Percentiles rank a stretch among this genome's conserved stretches.
Conservation (phyloP, 2,329 filamentous ascomycete species). For the Diaporthe citrichinensis region DNA sequence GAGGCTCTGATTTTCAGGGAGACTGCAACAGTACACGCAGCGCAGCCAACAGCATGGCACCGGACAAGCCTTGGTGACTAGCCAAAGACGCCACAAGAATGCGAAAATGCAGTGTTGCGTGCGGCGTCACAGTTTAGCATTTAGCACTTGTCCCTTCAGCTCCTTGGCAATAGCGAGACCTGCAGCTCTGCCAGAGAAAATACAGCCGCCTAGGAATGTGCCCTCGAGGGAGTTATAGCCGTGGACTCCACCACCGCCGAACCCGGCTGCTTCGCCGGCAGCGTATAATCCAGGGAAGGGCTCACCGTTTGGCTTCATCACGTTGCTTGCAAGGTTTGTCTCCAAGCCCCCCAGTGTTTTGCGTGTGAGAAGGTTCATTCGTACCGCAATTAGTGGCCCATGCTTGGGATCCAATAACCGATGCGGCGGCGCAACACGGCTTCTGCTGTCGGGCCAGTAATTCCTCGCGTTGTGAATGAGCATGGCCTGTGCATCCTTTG, state of each 20-base stretch:
- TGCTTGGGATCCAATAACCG: conserved; percentile 66
- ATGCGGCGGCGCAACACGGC: conserved; percentile 68
- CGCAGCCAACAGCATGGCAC: background rate
- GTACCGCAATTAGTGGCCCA: conserved; percentile 72
- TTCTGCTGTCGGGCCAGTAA: conserved; percentile 68
- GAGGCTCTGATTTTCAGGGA: background rate
- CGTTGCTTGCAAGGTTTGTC: conserved; percentile 70
- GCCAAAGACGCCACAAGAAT: background rate
- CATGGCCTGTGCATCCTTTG: conserved; percentile 75
- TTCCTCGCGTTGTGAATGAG: conserved; percentile 69
- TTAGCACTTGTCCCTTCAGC: conserved; percentile 43
- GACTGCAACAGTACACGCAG: background rate
- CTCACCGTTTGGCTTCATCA: conserved; percentile 64
- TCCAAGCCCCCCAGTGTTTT: conserved; percentile 74
- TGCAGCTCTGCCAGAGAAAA: conserved; percentile 72
- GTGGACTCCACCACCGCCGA: conserved; percentile 74
- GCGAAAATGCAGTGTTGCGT: background rate
- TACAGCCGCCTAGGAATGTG: conserved; percentile 74
- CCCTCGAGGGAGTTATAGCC: conserved; percentile 74
- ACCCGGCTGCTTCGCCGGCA: conserved; percentile 72
- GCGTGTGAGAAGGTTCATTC: conserved; percentile 72
- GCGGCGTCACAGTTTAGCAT: conserved; percentile 33
- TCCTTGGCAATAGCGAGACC: conserved; percentile 69
- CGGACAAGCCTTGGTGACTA: background rate
- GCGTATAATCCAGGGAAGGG: conserved; percentile 70